Base-by-base conservation (phyloP, 2,329 filamentous ascomycete species). In the Nemania serpens region DNA sequence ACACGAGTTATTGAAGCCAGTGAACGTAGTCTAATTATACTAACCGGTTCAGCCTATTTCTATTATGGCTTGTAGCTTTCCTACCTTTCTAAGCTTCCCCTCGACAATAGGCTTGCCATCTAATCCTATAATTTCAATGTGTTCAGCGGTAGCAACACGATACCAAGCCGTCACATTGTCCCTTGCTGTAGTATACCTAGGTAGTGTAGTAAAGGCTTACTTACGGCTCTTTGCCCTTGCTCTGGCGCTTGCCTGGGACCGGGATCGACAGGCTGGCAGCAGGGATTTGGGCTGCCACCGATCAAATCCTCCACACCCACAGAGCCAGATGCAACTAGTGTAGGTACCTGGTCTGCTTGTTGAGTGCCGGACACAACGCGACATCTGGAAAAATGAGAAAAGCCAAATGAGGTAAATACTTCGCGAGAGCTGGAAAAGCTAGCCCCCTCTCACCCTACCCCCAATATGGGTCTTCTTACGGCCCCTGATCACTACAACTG, bases 261-360 rank as follows among this genome's bases (percentile, higher is more conserved):
- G 70, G 69, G 69, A 71, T 70, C 67, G 66, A 65, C 66, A 68
- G 67, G 69, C 64, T 61, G 54, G 46, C 15, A 20, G 64, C 69
- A 72, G 64, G 71, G 70, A 63, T 71, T 61, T 12, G 50, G 46
- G 62, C 60, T 69, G 63, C 63, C 60, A 64, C 62, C 48, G 55
- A 62, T 64, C 25, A 42, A 63, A 61, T 63, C 25, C 39, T 64
- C 55, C 52, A 18, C 57, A 57, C 51, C 55, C 67, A 49, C 59
- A 59, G 47, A 37, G 45, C 45, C 47, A 59, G 53, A 58, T 46
- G 48, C 55, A 54, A 47, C 55, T 37, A 56, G 41, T 29, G 25
- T 29, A 29, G 25, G 25, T 29, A 29, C 46, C 58, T 50, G 17
- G 46, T 48, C 46, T 48, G 17, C 46, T 15, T 17, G 55, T 55